Percentiles rank a stretch among this genome's conserved stretches.
phyloP scores from a whole-genome alignment of 768 basidiomycete genomes.

The Boletellus emodensis region DNA sequence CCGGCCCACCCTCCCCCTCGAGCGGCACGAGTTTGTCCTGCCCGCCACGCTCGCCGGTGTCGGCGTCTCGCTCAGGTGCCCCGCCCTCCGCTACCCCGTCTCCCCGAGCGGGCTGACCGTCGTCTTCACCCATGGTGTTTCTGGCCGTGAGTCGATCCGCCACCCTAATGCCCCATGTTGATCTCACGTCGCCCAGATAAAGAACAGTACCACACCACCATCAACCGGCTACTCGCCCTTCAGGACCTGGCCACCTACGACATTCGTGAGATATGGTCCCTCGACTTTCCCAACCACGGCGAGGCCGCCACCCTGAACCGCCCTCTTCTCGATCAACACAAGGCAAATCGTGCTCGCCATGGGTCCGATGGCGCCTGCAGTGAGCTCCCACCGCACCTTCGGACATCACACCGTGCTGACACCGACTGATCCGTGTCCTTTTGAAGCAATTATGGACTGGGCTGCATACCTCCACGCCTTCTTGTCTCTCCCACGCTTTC shows the following conservation, averaged over 20 bases:
- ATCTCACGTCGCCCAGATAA: constrained; percentile 17
- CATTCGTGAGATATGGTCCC: constrained; percentile 32
- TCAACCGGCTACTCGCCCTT: constrained; percentile 17
- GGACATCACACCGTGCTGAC: too few species aligned
- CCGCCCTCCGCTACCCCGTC: constrained; percentile 26
- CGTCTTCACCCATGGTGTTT: constrained; percentile 25
- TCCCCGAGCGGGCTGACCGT: constrained; percentile 23
- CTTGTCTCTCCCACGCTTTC: constrained; percentile 21
- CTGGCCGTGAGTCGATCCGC: constrained; percentile 21
- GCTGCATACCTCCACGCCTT: constrained; percentile 24
- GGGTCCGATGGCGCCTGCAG: constrained; percentile 18
- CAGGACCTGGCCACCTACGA: constrained; percentile 9
- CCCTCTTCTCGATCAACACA: constrained; percentile 20
- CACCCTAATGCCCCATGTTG: not conserved
- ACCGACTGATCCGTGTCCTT: not conserved
- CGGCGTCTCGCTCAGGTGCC: constrained; percentile 15
- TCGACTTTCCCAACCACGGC: constrained; percentile 37
- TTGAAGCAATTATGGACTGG: constrained; percentile 22
- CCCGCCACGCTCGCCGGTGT: constrained; percentile 15
- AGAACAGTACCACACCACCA: constrained; percentile 24
- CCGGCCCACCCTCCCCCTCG: constrained; percentile 3
- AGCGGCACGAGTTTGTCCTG: constrained; percentile 19
- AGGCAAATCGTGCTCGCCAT: constrained; percentile 6
- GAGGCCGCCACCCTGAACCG: constrained; percentile 33
- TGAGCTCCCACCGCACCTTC: constrained; percentile 5